phyloP scores from a whole-genome alignment of 2,329 filamentous ascomycete genomes.

The Claviceps paspali region DNA sequence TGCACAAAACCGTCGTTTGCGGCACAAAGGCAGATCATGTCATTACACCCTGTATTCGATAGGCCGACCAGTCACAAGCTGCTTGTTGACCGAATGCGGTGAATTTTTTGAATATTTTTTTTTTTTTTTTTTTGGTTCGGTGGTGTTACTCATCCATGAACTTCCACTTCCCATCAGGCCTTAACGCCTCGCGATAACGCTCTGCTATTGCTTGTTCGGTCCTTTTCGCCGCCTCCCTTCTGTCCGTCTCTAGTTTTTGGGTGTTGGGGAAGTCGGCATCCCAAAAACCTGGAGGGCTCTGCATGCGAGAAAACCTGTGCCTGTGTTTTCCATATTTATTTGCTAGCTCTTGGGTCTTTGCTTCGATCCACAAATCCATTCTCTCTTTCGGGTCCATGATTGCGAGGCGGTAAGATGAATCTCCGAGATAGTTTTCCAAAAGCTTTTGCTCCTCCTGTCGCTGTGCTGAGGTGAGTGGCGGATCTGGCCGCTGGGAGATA shows the following conservation, averaged over 20 bases:
- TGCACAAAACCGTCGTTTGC: too few relatives aligned
- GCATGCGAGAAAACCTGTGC: constrained; percentile 53
- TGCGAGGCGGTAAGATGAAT: constrained; percentile 42
- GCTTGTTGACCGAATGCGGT: not conserved
- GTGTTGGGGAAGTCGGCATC: constrained; percentile 76
- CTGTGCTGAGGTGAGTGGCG: constrained; percentile 20
- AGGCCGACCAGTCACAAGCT: not conserved
- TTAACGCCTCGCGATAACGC: constrained; percentile 69
- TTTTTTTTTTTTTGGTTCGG: not conserved
- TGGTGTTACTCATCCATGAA: constrained; percentile 61
- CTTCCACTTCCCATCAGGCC: constrained; percentile 58
- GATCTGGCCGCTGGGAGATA: constrained; percentile 28
- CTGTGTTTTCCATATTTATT: constrained; percentile 65
- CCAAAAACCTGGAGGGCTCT: constrained; percentile 82
- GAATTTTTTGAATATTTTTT: too few relatives aligned
- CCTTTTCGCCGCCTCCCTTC: constrained; percentile 45
- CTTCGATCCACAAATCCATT: constrained; percentile 55
- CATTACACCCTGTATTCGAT: not conserved
- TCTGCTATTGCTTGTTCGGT: constrained; percentile 53
- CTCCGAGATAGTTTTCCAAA: constrained; percentile 41
- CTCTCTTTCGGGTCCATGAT: constrained; percentile 45
- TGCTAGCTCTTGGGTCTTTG: constrained; percentile 57
- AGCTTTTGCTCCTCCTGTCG: constrained; percentile 30
- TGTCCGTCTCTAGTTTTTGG: constrained; percentile 58
- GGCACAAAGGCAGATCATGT: too few relatives aligned